Evolutionary conservation across 169 alveolate species (phyloP).

Genomic region (Plasmodium falciparum): DNA sequence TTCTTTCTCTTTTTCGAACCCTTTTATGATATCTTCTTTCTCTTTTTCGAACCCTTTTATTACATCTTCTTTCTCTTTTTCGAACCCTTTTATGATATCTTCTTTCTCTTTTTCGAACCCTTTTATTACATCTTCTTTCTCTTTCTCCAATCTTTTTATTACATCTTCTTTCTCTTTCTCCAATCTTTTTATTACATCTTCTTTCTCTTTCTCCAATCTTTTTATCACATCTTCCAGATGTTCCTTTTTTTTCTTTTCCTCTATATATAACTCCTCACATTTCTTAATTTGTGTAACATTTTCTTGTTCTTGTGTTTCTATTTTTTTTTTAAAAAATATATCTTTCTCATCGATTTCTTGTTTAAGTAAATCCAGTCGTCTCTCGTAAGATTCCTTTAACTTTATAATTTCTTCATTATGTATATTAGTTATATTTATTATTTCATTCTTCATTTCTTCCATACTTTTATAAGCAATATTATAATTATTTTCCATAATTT

Average conservation of each 20-base stretch:
- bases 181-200: not conserved
- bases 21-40: not conserved
- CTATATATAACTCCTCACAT: conserved; percentile 4
- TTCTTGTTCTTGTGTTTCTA: conserved; percentile 17
- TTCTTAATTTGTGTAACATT: conserved; percentile 8
- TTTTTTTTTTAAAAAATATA: conserved; percentile 41
- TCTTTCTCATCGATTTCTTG: conserved; percentile 44
- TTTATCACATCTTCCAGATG: conserved; percentile 8
- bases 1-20: not conserved
- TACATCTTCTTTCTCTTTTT: not conserved
- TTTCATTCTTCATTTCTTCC: conserved; percentile 48
- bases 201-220: conserved; percentile 8
- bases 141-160: not conserved
- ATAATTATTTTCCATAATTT: conserved; percentile 19
- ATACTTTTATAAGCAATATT: conserved; percentile 25
- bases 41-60: not conserved
- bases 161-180: not conserved
- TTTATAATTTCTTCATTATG: conserved; percentile 48
- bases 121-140: conserved; percentile 1
- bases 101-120: not conserved
- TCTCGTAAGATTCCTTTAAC: conserved; percentile 60
- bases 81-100: not conserved
- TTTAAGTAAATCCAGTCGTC: conserved; percentile 19
- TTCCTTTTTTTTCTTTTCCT: conserved; percentile 46
- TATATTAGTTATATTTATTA: conserved; percentile 49